Conservation (phyloP, 441 rosid genomes). For the Populus hybrid region DNA sequence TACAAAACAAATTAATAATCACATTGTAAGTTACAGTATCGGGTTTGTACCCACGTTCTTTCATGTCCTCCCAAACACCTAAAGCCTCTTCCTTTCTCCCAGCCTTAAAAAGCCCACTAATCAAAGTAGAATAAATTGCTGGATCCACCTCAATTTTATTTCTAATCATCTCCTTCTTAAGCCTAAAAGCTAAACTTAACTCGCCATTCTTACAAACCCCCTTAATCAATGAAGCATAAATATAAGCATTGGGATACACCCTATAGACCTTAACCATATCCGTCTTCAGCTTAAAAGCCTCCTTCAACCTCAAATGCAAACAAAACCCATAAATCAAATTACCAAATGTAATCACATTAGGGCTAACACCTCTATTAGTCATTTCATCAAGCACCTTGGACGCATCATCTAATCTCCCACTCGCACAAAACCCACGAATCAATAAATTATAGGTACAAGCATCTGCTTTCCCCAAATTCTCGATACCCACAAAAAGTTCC, state of each 20-base stretch:
- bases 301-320: slow-evolving; percentile 38
- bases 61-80: slow-evolving; percentile 55
- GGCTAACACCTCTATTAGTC: slow-evolving; percentile 45
- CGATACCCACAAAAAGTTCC: slow-evolving; percentile 33
- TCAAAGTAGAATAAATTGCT: slow-evolving; percentile 51
- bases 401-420: slow-evolving; percentile 45
- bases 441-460: slow-evolving; percentile 69
- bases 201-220: slow-evolving; percentile 46
- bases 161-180: slow-evolving; percentile 60
- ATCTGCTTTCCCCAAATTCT: slow-evolving; percentile 43
- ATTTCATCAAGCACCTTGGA: slow-evolving; percentile 55
- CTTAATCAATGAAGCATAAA: slow-evolving; percentile 54
- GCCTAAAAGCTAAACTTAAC: slow-evolving; percentile 44
- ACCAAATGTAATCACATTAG: slow-evolving; percentile 52
- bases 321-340: slow-evolving; percentile 53
- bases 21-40: slow-evolving; percentile 62
- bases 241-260: slow-evolving; percentile 32
- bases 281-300: slow-evolving; percentile 62
- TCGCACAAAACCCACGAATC: slow-evolving; percentile 38
- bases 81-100: slow-evolving; percentile 54
- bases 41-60: slow-evolving; percentile 40
- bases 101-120: slow-evolving; percentile 41
- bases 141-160: slow-evolving; percentile 44
- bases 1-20: slow-evolving; percentile 50
- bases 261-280: slow-evolving; percentile 47